phyloP scores from a whole-genome alignment of 2,329 filamentous ascomycete species.

The Ceratocystis harringtonii region DNA sequence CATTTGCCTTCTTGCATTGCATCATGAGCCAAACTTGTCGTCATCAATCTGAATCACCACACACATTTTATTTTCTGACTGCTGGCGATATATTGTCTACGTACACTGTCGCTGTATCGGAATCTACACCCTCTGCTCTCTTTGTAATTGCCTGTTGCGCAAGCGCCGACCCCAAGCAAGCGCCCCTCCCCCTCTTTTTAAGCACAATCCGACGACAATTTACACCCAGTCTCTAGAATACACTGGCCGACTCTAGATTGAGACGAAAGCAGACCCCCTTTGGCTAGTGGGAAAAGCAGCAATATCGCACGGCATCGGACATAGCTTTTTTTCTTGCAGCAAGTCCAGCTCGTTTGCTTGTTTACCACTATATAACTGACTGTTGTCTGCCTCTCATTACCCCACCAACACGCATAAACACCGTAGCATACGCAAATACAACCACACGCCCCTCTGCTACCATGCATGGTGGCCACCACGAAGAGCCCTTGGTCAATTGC shows the following conservation, averaged over 20 bases:
- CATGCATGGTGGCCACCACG: slow-evolving; percentile 4
- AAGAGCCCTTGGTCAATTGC: slow-evolving; percentile 22
- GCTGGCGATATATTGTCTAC: background rate
- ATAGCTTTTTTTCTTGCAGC: too few species aligned
- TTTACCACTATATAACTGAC: too few species aligned
- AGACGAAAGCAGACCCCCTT: background rate
- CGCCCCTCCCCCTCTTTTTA: background rate
- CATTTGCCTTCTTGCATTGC: background rate
- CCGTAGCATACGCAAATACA: too few species aligned
- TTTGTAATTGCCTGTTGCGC: background rate
- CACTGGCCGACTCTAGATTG: background rate
- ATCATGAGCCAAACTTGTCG: background rate
- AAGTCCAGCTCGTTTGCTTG: too few species aligned
- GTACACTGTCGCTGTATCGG: background rate
- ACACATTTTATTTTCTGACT: background rate
- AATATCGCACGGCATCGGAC: too few species aligned
- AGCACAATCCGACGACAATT: background rate
- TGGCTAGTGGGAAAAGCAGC: too few species aligned
- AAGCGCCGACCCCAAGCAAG: background rate
- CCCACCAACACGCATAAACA: too few species aligned
- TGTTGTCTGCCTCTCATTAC: too few species aligned
- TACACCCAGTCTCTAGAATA: background rate
- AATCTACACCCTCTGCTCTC: background rate
- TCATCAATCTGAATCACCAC: background rate
- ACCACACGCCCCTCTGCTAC: background rate